A percentile compares a stretch with the other conserved stretches of the same genome.
Conservation (phyloP, 1,139 yeast genomes). For the Pichia cactophila region DNA sequence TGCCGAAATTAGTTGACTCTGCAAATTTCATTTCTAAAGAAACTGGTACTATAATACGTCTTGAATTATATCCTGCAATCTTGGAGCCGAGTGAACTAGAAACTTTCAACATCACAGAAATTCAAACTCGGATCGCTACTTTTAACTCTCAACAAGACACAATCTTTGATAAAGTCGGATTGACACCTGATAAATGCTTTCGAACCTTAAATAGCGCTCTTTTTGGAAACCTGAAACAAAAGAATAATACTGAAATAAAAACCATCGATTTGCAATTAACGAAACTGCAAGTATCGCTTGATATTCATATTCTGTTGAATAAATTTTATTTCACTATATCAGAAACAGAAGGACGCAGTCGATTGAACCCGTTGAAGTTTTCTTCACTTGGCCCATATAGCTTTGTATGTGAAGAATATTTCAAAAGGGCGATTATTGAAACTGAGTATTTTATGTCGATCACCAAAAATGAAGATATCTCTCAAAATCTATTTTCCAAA, state of each 20-base stretch:
- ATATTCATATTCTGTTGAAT: conserved; percentile 43
- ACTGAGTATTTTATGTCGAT: conserved; percentile 28
- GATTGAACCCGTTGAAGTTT: conserved; percentile 50
- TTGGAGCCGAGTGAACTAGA: conserved; percentile 31
- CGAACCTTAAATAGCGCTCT: conserved; percentile 51
- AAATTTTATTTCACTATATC: conserved; percentile 40
- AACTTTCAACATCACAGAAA: conserved; percentile 33
- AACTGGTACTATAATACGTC: conserved; percentile 35
- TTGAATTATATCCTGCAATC: conserved; percentile 38
- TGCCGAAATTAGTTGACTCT: conserved; percentile 33
- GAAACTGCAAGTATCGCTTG: conserved; percentile 46
- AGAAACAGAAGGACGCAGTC: conserved; percentile 24
- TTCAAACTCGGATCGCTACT: conserved; percentile 31
- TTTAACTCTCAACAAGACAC: conserved; percentile 34
- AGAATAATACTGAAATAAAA: conserved; percentile 38
- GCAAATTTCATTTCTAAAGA: conserved; percentile 37
- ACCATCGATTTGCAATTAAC: conserved; percentile 45
- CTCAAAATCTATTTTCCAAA: conserved; percentile 8
- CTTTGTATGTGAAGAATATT: conserved; percentile 31
- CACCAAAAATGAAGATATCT: conserved; percentile 5
- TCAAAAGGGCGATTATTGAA: conserved; percentile 38
- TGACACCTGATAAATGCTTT: conserved; percentile 35
- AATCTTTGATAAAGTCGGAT: conserved; percentile 47
- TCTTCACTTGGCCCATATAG: conserved; percentile 18
- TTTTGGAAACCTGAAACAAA: conserved; percentile 49